Base-by-base conservation (phyloP, 345 rosid species). In the Lumnitzera racemosa region DNA sequence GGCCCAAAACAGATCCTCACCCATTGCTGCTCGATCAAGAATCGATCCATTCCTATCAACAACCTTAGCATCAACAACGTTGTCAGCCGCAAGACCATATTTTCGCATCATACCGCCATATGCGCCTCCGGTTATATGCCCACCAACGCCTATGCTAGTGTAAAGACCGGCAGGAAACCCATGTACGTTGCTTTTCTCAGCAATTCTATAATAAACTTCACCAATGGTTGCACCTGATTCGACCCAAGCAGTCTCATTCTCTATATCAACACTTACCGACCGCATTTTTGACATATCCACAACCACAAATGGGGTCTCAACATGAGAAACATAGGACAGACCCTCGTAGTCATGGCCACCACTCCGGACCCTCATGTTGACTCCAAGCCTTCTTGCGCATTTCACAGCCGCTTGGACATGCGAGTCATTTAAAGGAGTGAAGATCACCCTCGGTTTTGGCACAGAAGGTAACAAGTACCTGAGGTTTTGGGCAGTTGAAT, bases 261-360 rank as follows among this genome's bases (percentile, higher is more conserved):
- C 43, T 36, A 7, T 36, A 9, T 36, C 43, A 1, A 36, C 11
- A 9, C 10, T 36, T 36, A 36, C 7, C 10, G 43, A 36, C 11
- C 11, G 43, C 43, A 36, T 36, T 36, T 36, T 36, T 9, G 43
- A 9, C 43, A 36, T 5, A 7, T 36, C 43, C 5, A 36, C 43
- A 36, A 9, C 43, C 43, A 36, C 9, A 36, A 36, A 36, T 7
- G 43, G 43, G 10, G 43, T 36, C 43, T 36, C 43, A 36, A 36
- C 43, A 9, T 36, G 43, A 36, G 43, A 36, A 36, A 36, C 43
- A 36, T 36, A 24, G 9, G 86, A 79, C 24, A 84, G 67, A 2
- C 82, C 83, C 46, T 80, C 85, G 56, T 73, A 75, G 70, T 83
- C 89, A 51, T 83, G 89, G 25, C 89, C 86, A 0, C 89, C 86